Evolutionary conservation across 2,329 filamentous ascomycete genomes (phyloP).

Genomic region (Xylaria sp.): DNA sequence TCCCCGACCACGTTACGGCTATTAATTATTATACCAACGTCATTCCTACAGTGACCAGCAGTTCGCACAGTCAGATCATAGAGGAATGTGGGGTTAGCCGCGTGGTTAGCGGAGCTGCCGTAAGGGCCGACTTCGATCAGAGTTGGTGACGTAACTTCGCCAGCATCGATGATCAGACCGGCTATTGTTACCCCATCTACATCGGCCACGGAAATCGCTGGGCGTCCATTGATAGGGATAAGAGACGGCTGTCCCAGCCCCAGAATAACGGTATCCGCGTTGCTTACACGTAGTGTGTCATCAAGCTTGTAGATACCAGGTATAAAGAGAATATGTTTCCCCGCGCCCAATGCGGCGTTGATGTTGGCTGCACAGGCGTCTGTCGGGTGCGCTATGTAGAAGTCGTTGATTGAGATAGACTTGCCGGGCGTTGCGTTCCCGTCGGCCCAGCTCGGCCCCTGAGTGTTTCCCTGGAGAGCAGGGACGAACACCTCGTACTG

Average conservation of each 20-base stretch:
- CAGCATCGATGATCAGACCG: constrained; percentile 50
- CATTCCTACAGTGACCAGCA: constrained; percentile 46
- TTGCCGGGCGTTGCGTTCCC: constrained; percentile 44
- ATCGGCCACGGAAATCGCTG: constrained; percentile 47
- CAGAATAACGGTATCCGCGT: constrained; percentile 47
- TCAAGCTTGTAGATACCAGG: constrained; percentile 50
- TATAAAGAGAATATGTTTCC: constrained; percentile 49
- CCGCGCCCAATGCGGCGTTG: constrained; percentile 46
- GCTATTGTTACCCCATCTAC: constrained; percentile 50
- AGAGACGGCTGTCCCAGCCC: constrained; percentile 50
- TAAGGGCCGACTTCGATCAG: constrained; percentile 48
- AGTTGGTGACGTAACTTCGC: constrained; percentile 42
- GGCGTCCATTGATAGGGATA: constrained; percentile 43
- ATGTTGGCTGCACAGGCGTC: constrained; percentile 43
- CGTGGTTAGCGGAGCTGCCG: constrained; percentile 42
- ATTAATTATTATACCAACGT: constrained; percentile 48
- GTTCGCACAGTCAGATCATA: constrained; percentile 51
- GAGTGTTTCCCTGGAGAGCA: constrained; percentile 44
- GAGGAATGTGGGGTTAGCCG: constrained; percentile 48
- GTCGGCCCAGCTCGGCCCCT: constrained; percentile 47
- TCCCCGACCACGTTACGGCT: constrained; percentile 49
- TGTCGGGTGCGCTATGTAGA: constrained; percentile 45
- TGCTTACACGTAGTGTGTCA: constrained; percentile 43
- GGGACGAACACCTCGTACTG: constrained; percentile 49
- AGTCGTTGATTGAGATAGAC: constrained; percentile 47